A percentile compares a stretch with the other conserved stretches of the same genome.
Conservation (phyloP, 2,329 filamentous ascomycete genomes). For the Botrytis elliptica region DNA sequence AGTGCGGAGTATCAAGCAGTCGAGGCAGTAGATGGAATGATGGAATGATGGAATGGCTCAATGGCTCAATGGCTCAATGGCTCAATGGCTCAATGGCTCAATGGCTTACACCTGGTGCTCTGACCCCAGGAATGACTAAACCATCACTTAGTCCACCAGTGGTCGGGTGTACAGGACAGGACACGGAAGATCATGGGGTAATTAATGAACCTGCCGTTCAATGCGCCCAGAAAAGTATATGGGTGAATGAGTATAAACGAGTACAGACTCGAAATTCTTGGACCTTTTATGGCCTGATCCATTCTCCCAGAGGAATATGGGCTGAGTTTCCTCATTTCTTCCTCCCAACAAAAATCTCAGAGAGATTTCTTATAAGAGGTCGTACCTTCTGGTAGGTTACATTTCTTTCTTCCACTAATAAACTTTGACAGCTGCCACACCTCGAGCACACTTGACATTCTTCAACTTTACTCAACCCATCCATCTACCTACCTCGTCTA, state of each 20-base stretch:
- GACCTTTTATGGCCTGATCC: background rate
- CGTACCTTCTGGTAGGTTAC: slow-evolving; percentile 13
- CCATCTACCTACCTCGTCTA: background rate
- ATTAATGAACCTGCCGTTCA: background rate
- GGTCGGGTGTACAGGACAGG: too few relatives aligned
- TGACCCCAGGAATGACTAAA: background rate
- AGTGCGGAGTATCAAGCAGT: background rate
- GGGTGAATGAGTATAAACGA: background rate
- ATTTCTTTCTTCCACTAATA: background rate
- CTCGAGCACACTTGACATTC: background rate
- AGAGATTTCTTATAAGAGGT: background rate
- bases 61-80: too few relatives aligned
- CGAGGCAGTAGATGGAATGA: background rate
- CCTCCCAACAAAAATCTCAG: background rate
- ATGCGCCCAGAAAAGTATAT: slow-evolving; percentile 1
- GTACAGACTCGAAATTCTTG: background rate
- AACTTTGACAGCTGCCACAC: slow-evolving; percentile 1
- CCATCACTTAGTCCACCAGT: background rate
- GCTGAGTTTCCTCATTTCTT: background rate
- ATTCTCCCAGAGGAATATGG: background rate
- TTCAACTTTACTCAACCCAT: background rate
- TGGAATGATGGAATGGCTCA: too few relatives aligned
- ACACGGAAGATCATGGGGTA: background rate
- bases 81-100: too few relatives aligned
- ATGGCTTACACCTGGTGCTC: background rate